Conservation (phyloP, 2,329 filamentous ascomycete genomes). For the Nemania diffusa region DNA sequence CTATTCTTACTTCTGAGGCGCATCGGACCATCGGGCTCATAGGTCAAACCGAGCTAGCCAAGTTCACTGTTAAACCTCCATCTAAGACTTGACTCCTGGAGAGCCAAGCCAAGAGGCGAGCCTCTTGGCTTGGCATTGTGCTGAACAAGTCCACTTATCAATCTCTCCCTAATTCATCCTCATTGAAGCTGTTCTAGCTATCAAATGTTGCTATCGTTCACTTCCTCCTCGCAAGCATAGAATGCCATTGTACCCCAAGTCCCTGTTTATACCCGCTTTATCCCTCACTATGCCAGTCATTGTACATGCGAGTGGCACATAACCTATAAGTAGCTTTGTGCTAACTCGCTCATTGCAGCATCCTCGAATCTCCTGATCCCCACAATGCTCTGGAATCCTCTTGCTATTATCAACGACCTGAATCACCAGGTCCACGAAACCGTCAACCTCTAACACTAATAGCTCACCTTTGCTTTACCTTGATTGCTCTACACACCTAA, state of each 20-base stretch:
- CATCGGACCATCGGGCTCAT: conserved; percentile 24
- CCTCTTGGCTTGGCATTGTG: background rate
- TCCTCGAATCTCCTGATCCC: conserved; percentile 21
- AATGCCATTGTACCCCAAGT: background rate
- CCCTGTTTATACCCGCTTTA: background rate
- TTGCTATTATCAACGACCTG: conserved; percentile 40
- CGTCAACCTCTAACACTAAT: conserved; percentile 40
- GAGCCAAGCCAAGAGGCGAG: too few species aligned
- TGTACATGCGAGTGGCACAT: background rate
- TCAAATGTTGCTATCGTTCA: background rate
- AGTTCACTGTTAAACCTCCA: background rate
- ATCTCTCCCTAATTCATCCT: background rate
- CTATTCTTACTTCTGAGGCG: conserved; percentile 18
- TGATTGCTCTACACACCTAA: background rate
- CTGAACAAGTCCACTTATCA: background rate
- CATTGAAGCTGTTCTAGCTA: conserved; percentile 2
- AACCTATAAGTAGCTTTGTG: conserved; percentile 14
- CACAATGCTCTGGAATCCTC: conserved; percentile 40
- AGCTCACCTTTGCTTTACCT: conserved; percentile 1
- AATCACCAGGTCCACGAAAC: conserved; percentile 40
- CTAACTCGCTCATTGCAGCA: conserved; percentile 26
- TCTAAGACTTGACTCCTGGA: background rate
- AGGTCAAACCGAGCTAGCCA: background rate
- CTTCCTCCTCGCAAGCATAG: background rate
- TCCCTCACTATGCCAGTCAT: background rate